Evolutionary conservation across 768 basidiomycete species (phyloP).

Genomic region (Lentinula sp.): DNA sequence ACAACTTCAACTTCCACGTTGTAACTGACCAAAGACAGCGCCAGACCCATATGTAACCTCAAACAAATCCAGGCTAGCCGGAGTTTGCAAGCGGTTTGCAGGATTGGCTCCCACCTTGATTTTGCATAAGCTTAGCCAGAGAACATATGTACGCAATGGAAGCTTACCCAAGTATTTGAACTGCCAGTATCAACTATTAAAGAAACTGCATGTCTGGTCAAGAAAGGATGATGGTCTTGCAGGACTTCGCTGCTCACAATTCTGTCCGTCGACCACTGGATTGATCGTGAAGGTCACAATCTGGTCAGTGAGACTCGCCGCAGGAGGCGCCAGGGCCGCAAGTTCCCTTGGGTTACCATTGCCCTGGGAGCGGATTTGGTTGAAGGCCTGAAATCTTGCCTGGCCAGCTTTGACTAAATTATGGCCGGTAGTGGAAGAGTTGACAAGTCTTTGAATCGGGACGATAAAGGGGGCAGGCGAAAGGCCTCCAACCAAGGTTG

Average conservation of each 20-base stretch:
- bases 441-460: not conserved
- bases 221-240: not conserved
- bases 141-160: not conserved
- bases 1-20: not conserved
- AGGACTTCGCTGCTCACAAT: not conserved
- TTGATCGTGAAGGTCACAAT: not conserved
- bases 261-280: not conserved
- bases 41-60: not conserved
- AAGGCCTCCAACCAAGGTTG: not conserved
- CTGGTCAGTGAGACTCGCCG: not conserved
- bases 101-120: not conserved
- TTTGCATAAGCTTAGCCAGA: not conserved
- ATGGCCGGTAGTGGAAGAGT: not conserved
- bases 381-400: not conserved
- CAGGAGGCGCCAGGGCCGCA: not conserved
- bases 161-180: constrained; percentile 1
- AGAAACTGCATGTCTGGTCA: not conserved
- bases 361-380: not conserved
- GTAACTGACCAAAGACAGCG: not conserved
- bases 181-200: not conserved
- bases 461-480: not conserved
- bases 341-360: not conserved
- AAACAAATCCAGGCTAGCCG: not conserved
- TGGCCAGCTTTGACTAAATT: not conserved
- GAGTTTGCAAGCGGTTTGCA: not conserved